Percentiles rank a stretch among this genome's conserved stretches.
Conservation (phyloP, 768 basidiomycete genomes). For the Tubosaeta sp. region DNA sequence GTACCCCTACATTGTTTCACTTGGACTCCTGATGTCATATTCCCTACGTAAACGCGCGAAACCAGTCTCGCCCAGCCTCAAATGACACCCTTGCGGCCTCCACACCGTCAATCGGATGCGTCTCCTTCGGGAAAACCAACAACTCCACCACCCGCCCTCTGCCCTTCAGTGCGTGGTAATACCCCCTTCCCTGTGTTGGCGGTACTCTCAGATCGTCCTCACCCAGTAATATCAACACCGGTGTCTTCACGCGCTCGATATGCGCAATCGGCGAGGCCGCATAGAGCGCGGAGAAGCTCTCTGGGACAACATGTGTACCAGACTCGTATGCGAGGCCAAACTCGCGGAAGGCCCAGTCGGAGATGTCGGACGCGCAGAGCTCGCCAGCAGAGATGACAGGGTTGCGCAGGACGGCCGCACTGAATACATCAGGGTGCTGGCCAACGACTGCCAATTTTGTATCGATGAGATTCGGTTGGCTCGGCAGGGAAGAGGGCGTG, state of each 20-base stretch:
- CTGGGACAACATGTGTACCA: constrained; percentile 39
- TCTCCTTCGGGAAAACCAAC: constrained; percentile 57
- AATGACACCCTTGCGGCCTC: constrained; percentile 53
- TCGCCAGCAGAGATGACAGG: constrained; percentile 65
- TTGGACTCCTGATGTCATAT: background rate
- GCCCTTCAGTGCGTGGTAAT: constrained; percentile 64
- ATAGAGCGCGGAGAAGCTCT: constrained; percentile 41
- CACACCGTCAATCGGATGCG: constrained; percentile 61
- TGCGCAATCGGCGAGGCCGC: constrained; percentile 53
- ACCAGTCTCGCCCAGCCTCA: constrained; percentile 51
- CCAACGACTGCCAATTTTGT: constrained; percentile 48
- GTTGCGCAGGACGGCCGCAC: constrained; percentile 61
- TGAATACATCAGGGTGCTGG: constrained; percentile 56
- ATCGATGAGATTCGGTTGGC: background rate
- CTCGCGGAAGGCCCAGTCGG: constrained; percentile 57
- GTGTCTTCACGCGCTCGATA: constrained; percentile 46
- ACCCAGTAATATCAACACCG: constrained; percentile 58
- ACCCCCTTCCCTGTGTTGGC: constrained; percentile 56
- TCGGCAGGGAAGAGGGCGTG: background rate
- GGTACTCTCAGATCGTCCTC: constrained; percentile 59
- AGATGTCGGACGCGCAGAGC: constrained; percentile 56
- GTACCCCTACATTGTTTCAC: background rate
- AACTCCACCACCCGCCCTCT: constrained; percentile 45
- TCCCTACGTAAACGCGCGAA: constrained; percentile 26
- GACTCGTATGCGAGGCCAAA: constrained; percentile 35